Percentiles rank a stretch among this genome's conserved stretches.
These are phyloP conservation scores for Phyllosticta citriasiana DNA, from an alignment of 2,329 filamentous ascomycete genomes.

Conservation along the genomic window DNA sequence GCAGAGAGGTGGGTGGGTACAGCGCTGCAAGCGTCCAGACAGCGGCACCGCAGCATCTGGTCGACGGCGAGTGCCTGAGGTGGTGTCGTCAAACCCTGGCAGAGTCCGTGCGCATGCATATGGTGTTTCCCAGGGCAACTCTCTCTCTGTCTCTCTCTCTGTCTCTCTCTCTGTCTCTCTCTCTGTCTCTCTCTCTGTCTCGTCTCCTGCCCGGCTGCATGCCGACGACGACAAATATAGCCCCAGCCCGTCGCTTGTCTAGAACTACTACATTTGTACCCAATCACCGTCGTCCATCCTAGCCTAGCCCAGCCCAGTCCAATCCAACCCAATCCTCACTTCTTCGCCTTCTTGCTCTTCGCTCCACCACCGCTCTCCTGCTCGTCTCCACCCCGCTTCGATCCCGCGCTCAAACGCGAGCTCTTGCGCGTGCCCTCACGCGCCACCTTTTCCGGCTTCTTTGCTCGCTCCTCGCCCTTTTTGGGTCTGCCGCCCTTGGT, in stretches of 20 bases:
- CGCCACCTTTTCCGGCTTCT: conserved; percentile 4
- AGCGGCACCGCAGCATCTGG: not conserved
- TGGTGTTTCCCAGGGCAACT: not conserved
- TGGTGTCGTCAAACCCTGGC: not conserved
- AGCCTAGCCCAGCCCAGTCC: not conserved
- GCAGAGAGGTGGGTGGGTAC: not conserved
- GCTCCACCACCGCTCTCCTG: conserved; percentile 12
- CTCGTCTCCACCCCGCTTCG: conserved; percentile 15
- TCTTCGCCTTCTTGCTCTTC: conserved; percentile 14
- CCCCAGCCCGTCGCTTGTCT: not conserved
- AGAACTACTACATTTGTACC: not conserved
- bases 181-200: too few species aligned
- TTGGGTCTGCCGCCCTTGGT: conserved; percentile 1
- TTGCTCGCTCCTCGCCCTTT: not conserved
- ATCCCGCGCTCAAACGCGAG: conserved; percentile 13
- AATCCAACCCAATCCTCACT: not conserved
- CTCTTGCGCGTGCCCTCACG: conserved; percentile 16
- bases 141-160: not conserved
- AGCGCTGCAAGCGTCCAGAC: not conserved
- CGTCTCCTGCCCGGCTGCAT: not conserved
- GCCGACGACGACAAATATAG: not conserved
- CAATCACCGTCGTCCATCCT: not conserved
- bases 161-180: too few species aligned
- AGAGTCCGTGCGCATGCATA: not conserved
- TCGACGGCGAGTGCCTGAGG: not conserved